These are phyloP conservation scores for Phytophthora syringae DNA, from an alignment of 352 stramenopile genomes.

Conservation along the genomic window DNA sequence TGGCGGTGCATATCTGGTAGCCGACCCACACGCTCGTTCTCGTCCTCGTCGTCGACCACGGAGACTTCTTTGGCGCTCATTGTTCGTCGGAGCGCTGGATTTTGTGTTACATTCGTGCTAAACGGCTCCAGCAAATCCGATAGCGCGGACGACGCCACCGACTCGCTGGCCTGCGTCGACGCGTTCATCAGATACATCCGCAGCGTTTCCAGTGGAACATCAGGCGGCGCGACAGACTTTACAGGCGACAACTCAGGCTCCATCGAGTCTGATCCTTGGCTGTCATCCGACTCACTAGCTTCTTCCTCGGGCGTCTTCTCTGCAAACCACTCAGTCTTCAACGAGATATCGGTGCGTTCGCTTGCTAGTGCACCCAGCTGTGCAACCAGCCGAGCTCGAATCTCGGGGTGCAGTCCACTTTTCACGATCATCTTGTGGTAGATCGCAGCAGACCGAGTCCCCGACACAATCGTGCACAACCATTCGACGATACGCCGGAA, in stretches of 20 bases:
- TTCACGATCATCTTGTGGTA: slow-evolving; percentile 79
- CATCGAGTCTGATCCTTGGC: slow-evolving; percentile 9
- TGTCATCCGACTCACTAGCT: no score
- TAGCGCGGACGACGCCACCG: slow-evolving; percentile 28
- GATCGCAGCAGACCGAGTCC: slow-evolving; percentile 53
- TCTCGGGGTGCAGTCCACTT: slow-evolving; percentile 73
- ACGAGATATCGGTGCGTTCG: slow-evolving; percentile 57
- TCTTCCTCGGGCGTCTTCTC: slow-evolving; percentile 52
- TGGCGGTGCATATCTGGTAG: slow-evolving; percentile 24
- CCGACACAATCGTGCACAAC: slow-evolving; percentile 70
- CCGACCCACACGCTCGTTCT: slow-evolving; percentile 3
- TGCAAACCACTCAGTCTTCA: slow-evolving; percentile 78
- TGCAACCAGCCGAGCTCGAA: slow-evolving; percentile 65
- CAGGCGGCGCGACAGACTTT: slow-evolving; percentile 1
- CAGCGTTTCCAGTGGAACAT: slow-evolving; percentile 58
- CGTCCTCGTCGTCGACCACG: slow-evolving; percentile 3
- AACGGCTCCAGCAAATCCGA: slow-evolving; percentile 47
- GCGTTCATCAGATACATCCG: slow-evolving; percentile 67
- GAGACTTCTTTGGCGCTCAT: slow-evolving; percentile 15
- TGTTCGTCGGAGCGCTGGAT: slow-evolving; percentile 9
- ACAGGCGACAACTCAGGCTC: slow-evolving; percentile 14
- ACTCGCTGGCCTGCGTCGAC: slow-evolving; percentile 28
- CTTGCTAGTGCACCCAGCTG: slow-evolving; percentile 70
- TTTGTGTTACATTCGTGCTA: background rate
- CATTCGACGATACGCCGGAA: slow-evolving; percentile 77